Conservation (phyloP, 345 rosid genomes). For the Punica granatum region DNA sequence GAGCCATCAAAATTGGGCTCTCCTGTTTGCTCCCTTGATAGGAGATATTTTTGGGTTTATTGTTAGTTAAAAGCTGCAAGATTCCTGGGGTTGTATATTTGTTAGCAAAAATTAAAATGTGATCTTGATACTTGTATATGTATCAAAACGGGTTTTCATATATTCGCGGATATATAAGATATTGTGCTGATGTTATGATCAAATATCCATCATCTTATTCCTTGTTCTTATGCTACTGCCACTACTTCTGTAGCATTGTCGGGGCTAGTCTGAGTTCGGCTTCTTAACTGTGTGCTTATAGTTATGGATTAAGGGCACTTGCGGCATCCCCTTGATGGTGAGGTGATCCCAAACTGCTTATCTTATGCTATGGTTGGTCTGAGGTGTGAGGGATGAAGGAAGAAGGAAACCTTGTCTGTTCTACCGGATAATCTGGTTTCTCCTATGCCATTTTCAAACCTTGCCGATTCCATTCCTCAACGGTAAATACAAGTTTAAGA, state of each 20-base stretch:
- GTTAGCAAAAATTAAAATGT: background rate
- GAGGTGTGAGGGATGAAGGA: too few relatives aligned
- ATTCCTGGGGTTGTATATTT: background rate
- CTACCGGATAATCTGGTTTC: too few relatives aligned
- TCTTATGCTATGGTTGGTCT: background rate
- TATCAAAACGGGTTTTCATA: background rate
- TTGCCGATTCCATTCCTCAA: too few relatives aligned
- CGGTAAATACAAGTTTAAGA: too few relatives aligned
- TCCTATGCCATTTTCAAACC: too few relatives aligned
- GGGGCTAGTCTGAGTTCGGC: background rate
- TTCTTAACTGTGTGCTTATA: background rate
- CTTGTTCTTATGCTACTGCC: background rate
- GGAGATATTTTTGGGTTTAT: background rate
- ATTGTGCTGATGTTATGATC: background rate
- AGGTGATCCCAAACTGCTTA: background rate
- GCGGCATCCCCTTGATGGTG: too few relatives aligned
- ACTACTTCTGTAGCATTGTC: background rate
- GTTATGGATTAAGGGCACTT: background rate
- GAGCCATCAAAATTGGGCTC: background rate
- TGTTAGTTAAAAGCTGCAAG: background rate
- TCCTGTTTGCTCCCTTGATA: background rate
- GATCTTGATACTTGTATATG: conserved; percentile 1
- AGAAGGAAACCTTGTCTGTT: too few relatives aligned
- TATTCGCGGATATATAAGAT: background rate
- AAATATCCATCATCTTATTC: background rate